A percentile compares a stretch with the other conserved stretches of the same genome.
Conservation (phyloP, 2,329 filamentous ascomycete genomes). For the Pestalotiopsis sp. region DNA sequence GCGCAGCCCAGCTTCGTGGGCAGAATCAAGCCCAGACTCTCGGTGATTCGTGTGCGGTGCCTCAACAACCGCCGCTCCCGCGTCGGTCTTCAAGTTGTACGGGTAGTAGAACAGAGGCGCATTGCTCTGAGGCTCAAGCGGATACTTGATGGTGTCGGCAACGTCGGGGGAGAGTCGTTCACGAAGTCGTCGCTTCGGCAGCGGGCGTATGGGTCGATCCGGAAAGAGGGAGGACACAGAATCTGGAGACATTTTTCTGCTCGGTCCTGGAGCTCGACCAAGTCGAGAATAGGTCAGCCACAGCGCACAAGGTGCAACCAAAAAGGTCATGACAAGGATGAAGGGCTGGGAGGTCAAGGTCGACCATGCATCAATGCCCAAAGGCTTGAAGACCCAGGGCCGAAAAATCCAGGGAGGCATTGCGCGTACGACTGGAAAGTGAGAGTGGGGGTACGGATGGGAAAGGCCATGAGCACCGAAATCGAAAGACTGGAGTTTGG, state of each 20-base stretch:
- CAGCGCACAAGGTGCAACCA: constrained; percentile 21
- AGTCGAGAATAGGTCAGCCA: constrained; percentile 33
- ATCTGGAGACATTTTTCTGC: constrained; percentile 67
- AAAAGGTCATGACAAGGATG: constrained; percentile 22
- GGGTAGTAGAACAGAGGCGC: constrained; percentile 79
- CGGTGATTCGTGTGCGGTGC: constrained; percentile 24
- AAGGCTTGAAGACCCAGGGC: constrained; percentile 1
- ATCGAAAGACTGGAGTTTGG: neutral
- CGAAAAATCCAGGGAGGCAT: constrained; percentile 1
- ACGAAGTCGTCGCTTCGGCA: constrained; percentile 86
- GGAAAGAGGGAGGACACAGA: constrained; percentile 80
- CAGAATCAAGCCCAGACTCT: constrained; percentile 30
- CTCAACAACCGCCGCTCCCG: constrained; percentile 29
- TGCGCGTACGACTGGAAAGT: neutral
- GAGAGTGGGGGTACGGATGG: neutral
- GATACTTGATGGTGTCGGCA: constrained; percentile 80
- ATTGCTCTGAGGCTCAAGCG: constrained; percentile 70
- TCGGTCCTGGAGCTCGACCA: constrained; percentile 38
- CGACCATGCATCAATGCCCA: constrained; percentile 8
- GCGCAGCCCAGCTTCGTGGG: constrained; percentile 38
- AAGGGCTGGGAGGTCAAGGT: constrained; percentile 13
- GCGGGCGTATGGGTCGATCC: constrained; percentile 87
- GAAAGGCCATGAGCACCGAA: neutral
- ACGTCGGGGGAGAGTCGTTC: constrained; percentile 85
- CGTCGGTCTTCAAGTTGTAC: constrained; percentile 55